Evolutionary conservation across 2,329 filamentous ascomycete species (phyloP), one percentile per base, ranked within the genome.

Genomic region (Xylaria digitata): DNA sequence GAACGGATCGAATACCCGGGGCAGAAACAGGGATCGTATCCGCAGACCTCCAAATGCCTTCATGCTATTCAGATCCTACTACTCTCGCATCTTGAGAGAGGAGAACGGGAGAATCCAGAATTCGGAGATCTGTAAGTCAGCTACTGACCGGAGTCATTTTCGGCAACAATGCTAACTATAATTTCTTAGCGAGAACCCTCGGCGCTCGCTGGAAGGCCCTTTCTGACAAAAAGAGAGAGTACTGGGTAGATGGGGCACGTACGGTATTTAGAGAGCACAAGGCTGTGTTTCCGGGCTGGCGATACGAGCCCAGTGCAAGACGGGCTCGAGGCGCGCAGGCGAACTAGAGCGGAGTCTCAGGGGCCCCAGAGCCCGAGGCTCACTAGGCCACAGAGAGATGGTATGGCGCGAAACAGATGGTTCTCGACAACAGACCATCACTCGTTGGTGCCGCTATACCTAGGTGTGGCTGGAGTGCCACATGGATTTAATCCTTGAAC

Each of bases 91-190:
- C 26, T 6, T 55, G 15, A n/a, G 13, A n/a, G 3, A 30, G 15
- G 11, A 21, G 19, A 8, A 8, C 3, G 8, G 8, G 8, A 17
- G 6, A 8, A 15, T 54, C 1, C 3, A 17, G 2, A 23, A 21
- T 54, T 2, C 2, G 1, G 3, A 42, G 6, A n/a, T 43, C 34
- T 43, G 53, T 55, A 26, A 55, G 53, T 8, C 2, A 19, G 11
- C 13, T 6, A 21, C 13, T 23, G 6, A 23, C 7, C 34, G 2
- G 21, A 21, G 11, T 7, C 32, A 21, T 37, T 17, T 42, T 26
- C 23, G 7, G 43, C n/a, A 43, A n/a, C 15, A 43, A n/a, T n/a
- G 30, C 37, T 55, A 30, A 55, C 37, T 55, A 37, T 43, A 23
- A 23, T 13, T 19, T 43, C 21, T 55, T 55, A 55, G 53, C 37